phyloP scores from a whole-genome alignment of 2,329 filamentous ascomycete genomes.

The Fusarium tjaetaba region DNA sequence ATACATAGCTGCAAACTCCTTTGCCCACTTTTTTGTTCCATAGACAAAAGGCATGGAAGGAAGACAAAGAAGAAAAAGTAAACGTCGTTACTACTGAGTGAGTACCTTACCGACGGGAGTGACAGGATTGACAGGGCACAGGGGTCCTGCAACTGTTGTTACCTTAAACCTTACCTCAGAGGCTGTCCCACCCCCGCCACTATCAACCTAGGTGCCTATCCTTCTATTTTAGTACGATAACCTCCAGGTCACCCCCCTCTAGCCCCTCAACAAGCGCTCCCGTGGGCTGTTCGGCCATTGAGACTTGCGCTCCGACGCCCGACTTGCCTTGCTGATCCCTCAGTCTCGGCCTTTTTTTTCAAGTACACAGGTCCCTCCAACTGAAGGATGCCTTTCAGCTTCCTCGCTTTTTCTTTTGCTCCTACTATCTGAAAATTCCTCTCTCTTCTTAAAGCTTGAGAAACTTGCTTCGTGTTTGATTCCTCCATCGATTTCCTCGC shows the following conservation, averaged over 20 bases:
- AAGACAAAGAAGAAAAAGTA: neutral
- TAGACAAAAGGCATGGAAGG: neutral
- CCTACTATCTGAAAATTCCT: neutral
- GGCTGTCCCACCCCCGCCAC: slow-evolving; percentile 47
- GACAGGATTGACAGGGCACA: slow-evolving; percentile 25
- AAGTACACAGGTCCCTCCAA: slow-evolving; percentile 26
- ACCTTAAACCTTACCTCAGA: slow-evolving; percentile 14
- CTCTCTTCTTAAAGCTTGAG: neutral
- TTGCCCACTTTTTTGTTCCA: neutral
- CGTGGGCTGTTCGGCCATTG: slow-evolving; percentile 32
- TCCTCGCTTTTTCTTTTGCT: slow-evolving; percentile 3
- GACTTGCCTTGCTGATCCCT: slow-evolving; percentile 9
- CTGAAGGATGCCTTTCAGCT: slow-evolving; percentile 20
- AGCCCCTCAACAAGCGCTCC: slow-evolving; percentile 29
- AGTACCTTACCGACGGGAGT: slow-evolving; percentile 1
- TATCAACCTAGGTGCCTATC: slow-evolving; percentile 15
- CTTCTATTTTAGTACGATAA: slow-evolving; percentile 35
- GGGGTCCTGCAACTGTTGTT: slow-evolving; percentile 16
- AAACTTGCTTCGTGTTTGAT: neutral
- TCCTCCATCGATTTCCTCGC: neutral
- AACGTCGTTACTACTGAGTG: neutral
- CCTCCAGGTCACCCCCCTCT: slow-evolving; percentile 12
- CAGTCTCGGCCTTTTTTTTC: slow-evolving; percentile 30
- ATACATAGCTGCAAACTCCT: neutral
- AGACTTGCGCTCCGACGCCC: slow-evolving; percentile 14